phyloP scores from a whole-genome alignment of 768 basidiomycete genomes.

The Kwoniella newhampshirensis region DNA sequence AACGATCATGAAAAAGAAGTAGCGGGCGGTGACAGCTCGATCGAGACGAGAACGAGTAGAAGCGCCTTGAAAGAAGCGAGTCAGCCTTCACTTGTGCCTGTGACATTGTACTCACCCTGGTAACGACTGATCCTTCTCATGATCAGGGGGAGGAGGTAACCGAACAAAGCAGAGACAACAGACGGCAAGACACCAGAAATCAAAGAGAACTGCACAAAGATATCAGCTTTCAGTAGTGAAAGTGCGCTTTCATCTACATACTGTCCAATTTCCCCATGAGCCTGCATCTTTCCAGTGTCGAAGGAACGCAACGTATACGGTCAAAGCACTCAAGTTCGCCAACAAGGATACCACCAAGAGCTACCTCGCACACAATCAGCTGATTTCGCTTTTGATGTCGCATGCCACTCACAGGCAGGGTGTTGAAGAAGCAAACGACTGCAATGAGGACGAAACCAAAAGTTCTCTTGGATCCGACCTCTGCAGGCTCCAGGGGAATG shows the following conservation, averaged over 20 bases:
- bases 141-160: conserved; percentile 83
- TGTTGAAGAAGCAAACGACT: conserved; percentile 88
- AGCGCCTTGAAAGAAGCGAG: conserved; percentile 56
- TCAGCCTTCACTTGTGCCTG: not conserved
- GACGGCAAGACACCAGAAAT: conserved; percentile 93
- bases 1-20: conserved; percentile 90
- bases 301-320: conserved; percentile 71
- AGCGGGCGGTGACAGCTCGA: conserved; percentile 85
- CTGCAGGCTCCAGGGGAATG: conserved; percentile 69
- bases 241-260: too few species aligned
- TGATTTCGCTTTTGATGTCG: not conserved
- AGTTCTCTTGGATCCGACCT: conserved; percentile 65
- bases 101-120: conserved; percentile 59
- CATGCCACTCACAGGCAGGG: conserved; percentile 61
- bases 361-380: conserved; percentile 15
- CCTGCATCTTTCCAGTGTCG: conserved; percentile 68
- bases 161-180: conserved; percentile 79
- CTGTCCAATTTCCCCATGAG: conserved; percentile 55
- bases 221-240: not conserved
- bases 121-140: conserved; percentile 80
- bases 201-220: conserved; percentile 64
- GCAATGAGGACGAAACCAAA: conserved; percentile 77
- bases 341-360: conserved; percentile 84
- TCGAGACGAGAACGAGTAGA: conserved; percentile 77
- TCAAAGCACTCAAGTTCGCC: conserved; percentile 79